Base-by-base conservation (phyloP, 1,284 basidiomycete species). In the Cerioporus squamosus region DNA sequence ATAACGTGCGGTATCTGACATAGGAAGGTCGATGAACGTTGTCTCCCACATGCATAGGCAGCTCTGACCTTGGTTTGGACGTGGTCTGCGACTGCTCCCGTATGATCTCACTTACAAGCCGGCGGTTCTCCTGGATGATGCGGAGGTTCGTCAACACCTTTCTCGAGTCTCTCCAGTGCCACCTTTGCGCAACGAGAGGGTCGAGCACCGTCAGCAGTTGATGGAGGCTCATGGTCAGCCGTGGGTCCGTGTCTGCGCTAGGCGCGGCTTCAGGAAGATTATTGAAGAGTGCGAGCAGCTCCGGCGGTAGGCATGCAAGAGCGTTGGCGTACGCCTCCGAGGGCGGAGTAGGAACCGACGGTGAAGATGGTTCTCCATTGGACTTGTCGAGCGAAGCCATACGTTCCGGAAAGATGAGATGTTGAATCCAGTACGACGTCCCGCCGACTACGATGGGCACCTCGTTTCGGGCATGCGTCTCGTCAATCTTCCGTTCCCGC, bases 391-490 rank as follows among this genome's bases (percentile, higher is more conserved):
- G 60, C 0, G 77, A 75, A 7, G 72, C 72, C 20, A 95, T 77
- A 36, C 90, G 84, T 59, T 87, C 84, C 0, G 93, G 89, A 64
- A 95, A 95, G 9, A 93, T 74, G 40, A 97, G 82, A 72, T 99
- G 94, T 71, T 99, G 97, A 20, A 97, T 90, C 86, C 97, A 99
- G 73, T 99, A 99, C 17, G 94, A 89, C 0, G 97, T 99, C 7
- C 97, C 97, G 3, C 97, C 97, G 46, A 97, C 95, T 4, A 97
- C 78, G 54, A 99, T 92, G 0, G 96, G 95, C 7, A 98, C 74
- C 54, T 88, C 78, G 1, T 81, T 74, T 66, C 81, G 77, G 33
- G 65, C 64, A 64, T 91, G 85, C 15, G 90, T 86, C 51, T 88
- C 84, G 29, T 88, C 79, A 42, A 94, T 92, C 91, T 95, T 68